Base-by-base conservation (phyloP, 176 grass and related monocot genomes). In the Olyra latifolia region DNA sequence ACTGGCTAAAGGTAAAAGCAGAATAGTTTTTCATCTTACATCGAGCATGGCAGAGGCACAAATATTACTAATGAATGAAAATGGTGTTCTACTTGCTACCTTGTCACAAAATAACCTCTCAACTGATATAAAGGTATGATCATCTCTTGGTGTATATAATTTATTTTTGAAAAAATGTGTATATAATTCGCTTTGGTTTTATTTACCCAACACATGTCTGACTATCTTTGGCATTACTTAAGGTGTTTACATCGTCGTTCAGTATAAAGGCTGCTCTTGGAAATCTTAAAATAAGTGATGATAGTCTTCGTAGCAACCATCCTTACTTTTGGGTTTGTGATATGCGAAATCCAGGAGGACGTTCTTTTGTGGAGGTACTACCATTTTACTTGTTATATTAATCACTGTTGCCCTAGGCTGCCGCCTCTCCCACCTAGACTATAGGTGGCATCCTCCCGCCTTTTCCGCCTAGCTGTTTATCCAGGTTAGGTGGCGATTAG, bases 261-360 rank as follows among this genome's bases (percentile, higher is more conserved):
- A 87, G 83, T 78, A 91, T 98, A 92, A 94, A 98, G 79, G 95
- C 95, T 83, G 95, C 95, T 74, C 95, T 98, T 84, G 95, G 95
- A 80, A 98, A 98, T 73, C 87, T 98, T 84, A 98, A 98, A 84
- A 94, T 98, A 92, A 98, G 95, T 68, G 95, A 98, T 85, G 89
- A 94, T 71, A 98, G 81, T 83, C 92, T 98, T 70, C 43, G 41
- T 72, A 83, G 81, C 54, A 89, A 52, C 62, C 91, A 98, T 84
- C 82, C 90, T 67, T 98, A 98, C 74, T 98, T 90, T 85, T 98
- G 95, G 95, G 88, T 92, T 75, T 98, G 95, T 85, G 95, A 98
- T 81, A 98, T 98, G 95, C 79, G 95, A 83, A 94, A 98, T 83
- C 89, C 95, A 13, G 92, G 91, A 63, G 95, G 95, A 32, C 82